These are phyloP conservation scores for Ceriops tagal DNA, from an alignment of 345 rosid genomes.

Conservation along the genomic window DNA sequence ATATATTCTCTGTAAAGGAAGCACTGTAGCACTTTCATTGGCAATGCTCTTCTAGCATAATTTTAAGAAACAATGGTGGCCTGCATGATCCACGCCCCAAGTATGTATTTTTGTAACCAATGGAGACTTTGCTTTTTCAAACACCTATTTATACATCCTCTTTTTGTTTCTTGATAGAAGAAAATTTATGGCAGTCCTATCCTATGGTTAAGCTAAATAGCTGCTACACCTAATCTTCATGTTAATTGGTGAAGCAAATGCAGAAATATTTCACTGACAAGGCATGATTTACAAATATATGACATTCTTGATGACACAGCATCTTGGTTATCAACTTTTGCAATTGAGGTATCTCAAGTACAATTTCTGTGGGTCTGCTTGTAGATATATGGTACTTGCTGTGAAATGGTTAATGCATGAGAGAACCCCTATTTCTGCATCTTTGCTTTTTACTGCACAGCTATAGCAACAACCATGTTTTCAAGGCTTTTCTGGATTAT, in stretches of 20 bases:
- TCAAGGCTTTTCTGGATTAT: conserved; percentile 63
- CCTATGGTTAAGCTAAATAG: not conserved
- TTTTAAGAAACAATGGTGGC: not conserved
- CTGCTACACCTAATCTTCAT: not conserved
- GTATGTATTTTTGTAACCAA: conserved; percentile 18
- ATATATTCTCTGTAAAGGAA: conserved; percentile 30
- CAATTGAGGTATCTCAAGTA: not conserved
- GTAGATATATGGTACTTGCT: not conserved
- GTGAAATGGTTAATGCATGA: not conserved
- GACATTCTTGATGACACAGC: conserved; percentile 13
- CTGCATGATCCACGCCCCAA: conserved; percentile 14
- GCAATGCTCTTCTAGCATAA: not conserved
- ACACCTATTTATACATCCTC: not conserved
- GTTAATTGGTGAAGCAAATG: not conserved
- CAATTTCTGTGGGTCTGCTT: not conserved
- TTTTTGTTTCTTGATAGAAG: too few relatives aligned
- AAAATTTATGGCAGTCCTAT: not conserved
- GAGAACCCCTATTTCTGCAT: conserved; percentile 33
- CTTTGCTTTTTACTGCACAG: conserved; percentile 42
- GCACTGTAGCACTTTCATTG: conserved; percentile 9
- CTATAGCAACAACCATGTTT: conserved; percentile 65
- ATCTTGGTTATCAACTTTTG: conserved; percentile 26
- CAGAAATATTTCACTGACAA: conserved; percentile 15
- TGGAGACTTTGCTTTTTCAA: conserved; percentile 1
- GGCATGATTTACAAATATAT: not conserved